Conservation (phyloP, 805 yeast genomes). For the Wickerhamomyces bovis region DNA sequence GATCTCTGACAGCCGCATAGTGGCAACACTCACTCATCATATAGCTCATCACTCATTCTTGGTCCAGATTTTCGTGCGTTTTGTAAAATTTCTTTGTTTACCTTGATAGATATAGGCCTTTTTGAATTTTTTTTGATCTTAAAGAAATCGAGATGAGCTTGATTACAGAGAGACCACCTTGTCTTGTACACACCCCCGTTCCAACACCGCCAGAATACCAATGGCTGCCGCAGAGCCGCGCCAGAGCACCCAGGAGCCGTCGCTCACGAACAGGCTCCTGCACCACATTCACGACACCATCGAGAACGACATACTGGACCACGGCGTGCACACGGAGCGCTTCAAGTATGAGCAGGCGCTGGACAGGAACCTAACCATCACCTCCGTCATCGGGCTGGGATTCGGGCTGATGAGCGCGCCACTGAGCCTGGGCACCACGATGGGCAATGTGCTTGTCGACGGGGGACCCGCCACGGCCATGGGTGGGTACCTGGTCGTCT, state of each 20-base stretch:
- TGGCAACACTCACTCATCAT: constrained; percentile 55
- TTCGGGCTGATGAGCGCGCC: constrained; percentile 82
- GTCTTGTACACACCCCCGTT: too few relatives aligned
- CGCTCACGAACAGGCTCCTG: constrained; percentile 12
- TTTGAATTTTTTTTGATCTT: not conserved
- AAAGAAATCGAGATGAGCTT: not conserved
- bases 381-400: constrained; percentile 71
- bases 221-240: not conserved
- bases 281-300: constrained; percentile 17
- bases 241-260: constrained; percentile 1
- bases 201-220: not conserved
- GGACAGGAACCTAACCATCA: constrained; percentile 59
- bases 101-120: not conserved
- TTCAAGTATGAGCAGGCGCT: constrained; percentile 71
- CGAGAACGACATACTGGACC: constrained; percentile 26
- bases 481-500: constrained; percentile 68
- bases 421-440: constrained; percentile 66
- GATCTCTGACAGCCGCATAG: not conserved
- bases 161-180: not conserved
- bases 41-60: constrained; percentile 44
- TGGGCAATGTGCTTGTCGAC: constrained; percentile 64
- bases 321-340: constrained; percentile 47
- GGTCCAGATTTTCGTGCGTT: not conserved
- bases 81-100: not conserved
- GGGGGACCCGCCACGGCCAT: constrained; percentile 75